Evolutionary conservation across 768 basidiomycete species (phyloP).

Genomic region (Leccinellum rugosiceps): DNA sequence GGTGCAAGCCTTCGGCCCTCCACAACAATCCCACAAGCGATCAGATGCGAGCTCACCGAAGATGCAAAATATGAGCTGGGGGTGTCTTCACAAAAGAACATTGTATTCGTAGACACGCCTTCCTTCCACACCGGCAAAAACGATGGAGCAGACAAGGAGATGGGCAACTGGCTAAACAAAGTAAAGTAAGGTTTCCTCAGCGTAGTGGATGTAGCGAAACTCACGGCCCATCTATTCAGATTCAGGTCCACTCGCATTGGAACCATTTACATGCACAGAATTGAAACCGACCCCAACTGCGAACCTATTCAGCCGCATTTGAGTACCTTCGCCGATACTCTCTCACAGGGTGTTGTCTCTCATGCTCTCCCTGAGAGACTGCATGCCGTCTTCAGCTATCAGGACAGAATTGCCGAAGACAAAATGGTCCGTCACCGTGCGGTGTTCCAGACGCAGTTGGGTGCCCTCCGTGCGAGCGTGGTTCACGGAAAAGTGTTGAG

Average conservation of each 20-base stretch:
- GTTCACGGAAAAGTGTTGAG: too few relatives aligned
- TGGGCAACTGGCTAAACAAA: constrained; percentile 4
- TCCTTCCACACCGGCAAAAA: constrained; percentile 6
- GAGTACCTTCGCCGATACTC: constrained; percentile 1
- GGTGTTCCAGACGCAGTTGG: background rate
- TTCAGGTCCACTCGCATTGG: too few relatives aligned
- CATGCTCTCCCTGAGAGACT: too few relatives aligned
- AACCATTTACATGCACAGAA: constrained; percentile 15
- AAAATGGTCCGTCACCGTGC: background rate
- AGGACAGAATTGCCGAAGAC: accelerated
- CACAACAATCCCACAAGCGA: too few relatives aligned
- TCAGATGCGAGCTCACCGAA: constrained; percentile 4
- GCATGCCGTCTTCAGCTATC: constrained; percentile 8
- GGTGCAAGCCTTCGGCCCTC: background rate
- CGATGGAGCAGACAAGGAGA: background rate
- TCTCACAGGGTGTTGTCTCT: too few relatives aligned
- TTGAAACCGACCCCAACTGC: constrained; percentile 1
- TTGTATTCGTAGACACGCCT: constrained; percentile 25
- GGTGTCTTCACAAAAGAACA: background rate
- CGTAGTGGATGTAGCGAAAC: background rate
- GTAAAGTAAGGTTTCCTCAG: background rate
- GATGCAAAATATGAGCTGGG: background rate
- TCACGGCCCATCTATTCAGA: background rate
- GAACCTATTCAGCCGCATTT: too few relatives aligned
- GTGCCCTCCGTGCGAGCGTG: too few relatives aligned